Evolutionary conservation across 2,329 filamentous ascomycete species (phyloP).

Genomic region (Graphiopsis chlorocephala): DNA sequence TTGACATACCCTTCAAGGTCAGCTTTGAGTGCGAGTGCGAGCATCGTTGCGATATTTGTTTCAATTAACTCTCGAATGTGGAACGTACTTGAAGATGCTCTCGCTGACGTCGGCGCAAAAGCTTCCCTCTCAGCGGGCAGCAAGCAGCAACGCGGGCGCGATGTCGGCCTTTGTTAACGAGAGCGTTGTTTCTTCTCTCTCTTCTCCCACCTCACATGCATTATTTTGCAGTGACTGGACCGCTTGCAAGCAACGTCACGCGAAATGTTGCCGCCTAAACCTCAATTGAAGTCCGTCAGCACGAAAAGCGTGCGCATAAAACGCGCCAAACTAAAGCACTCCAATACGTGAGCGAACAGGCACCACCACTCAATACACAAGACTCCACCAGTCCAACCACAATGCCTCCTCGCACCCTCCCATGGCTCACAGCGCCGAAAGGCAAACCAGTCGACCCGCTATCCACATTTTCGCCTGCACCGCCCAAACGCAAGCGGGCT

Average conservation of each 20-base stretch:
- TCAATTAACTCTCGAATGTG: background rate
- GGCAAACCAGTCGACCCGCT: slow-evolving; percentile 16
- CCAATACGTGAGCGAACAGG: slow-evolving; percentile 17
- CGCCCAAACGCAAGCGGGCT: slow-evolving; percentile 22
- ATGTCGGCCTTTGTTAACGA: background rate
- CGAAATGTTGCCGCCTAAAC: slow-evolving; percentile 2
- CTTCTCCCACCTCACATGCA: background rate
- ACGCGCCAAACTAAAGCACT: slow-evolving; percentile 18
- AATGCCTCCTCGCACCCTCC: slow-evolving; percentile 33
- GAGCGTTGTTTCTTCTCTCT: background rate
- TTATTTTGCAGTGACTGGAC: background rate
- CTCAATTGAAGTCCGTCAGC: background rate
- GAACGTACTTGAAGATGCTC: background rate
- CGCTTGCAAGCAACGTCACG: background rate
- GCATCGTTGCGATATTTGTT: slow-evolving; percentile 50
- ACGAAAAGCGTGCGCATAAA: slow-evolving; percentile 18
- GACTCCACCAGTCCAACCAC: background rate
- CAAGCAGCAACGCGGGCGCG: background rate
- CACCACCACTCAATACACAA: slow-evolving; percentile 11
- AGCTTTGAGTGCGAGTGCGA: slow-evolving; percentile 63
- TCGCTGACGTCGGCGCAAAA: slow-evolving; percentile 7
- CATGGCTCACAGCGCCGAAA: slow-evolving; percentile 30
- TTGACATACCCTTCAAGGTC: slow-evolving; percentile 63
- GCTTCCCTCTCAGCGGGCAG: slow-evolving; percentile 1
- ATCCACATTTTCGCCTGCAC: slow-evolving; percentile 18